Base-by-base conservation (phyloP, 352 stramenopile species). In the Phytopythium kandeliae region DNA sequence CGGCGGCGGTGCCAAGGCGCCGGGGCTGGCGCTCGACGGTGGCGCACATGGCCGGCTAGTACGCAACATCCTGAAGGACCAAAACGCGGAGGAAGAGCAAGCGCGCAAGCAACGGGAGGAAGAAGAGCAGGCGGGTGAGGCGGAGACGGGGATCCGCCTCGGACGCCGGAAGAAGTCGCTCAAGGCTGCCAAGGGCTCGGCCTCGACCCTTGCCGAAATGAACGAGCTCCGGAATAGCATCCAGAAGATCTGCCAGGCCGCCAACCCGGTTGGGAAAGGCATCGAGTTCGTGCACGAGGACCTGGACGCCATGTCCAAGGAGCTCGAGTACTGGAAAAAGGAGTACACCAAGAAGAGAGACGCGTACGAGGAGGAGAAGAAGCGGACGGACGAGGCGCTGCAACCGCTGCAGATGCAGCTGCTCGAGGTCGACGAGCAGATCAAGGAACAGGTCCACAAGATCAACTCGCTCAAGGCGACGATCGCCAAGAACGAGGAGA, bases 231-330 rank as follows among this genome's bases (percentile, higher is more conserved):
- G 78, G 33, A 51, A 43, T 34, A 80, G 77, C 24, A 95, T 98
- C 55, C 93, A 98, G 59, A 69, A 73, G 36, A 81, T 98, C 35
- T 97, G 89, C 48, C 87, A 98, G 67, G 86, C 83, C 8, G 92
- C 90, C 2, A 89, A 95, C 26, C 92, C 87, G 8, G 77, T 97
- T 38, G 90, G 83, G 16, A 90, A 93, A 47, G 96, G 82, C 51
- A 91, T 98, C 57, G 88, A 97, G 67, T 97, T 95, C 69, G 87
- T 98, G 19, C 78, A 96, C 57, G 86, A 98, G 55, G 94, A 98
- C 66, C 63, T 98, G 57, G 86, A 91, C 35, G 72, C 80, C n/a
- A 98, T 98, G 91, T 77, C 73, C 8, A 93, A 91, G 54, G 93
- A 98, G 63, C 82, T 98, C 31, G 82, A 93, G 42, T 78, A 89